Percentiles rank a stretch among this genome's conserved stretches.
Conservation (phyloP, 176 grass and related monocot species). For the Oryza officinalis region DNA sequence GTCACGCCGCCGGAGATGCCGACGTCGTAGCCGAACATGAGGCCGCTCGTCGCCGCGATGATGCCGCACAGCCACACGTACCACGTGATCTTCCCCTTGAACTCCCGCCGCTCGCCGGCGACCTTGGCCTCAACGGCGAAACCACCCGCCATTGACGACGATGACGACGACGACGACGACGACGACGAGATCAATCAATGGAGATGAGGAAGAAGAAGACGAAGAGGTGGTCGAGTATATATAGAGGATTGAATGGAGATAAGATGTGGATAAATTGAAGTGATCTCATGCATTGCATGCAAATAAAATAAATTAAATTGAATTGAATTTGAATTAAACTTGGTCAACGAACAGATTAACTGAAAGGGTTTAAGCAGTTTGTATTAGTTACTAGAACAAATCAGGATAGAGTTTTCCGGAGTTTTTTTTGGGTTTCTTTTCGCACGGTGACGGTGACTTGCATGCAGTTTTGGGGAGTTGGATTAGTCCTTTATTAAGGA, state of each 20-base stretch:
- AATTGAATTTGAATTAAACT: background rate
- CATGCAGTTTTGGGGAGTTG: no score
- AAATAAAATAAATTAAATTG: background rate
- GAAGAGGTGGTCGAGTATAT: background rate
- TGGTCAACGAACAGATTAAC: background rate
- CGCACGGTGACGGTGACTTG: no score
- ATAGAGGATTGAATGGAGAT: background rate
- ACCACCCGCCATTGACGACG: constrained; percentile 9
- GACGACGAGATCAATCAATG: background rate
- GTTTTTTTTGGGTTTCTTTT: no score
- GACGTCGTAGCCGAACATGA: constrained; percentile 86
- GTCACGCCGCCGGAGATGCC: constrained; percentile 81
- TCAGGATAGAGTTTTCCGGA: no score
- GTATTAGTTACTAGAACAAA: background rate
- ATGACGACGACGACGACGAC: no score
- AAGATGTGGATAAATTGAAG: background rate
- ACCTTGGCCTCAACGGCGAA: constrained; percentile 25
- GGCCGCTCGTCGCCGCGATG: constrained; percentile 60
- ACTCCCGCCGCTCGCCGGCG: constrained; percentile 10
- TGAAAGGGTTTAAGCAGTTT: background rate
- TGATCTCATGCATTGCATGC: background rate
- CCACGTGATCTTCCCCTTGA: constrained; percentile 56
- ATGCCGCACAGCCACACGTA: constrained; percentile 62
- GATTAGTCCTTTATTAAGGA: no score
- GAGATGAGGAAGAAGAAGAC: background rate